Conservation (phyloP, 257 asterid species). For the Solanum clarkiae region DNA sequence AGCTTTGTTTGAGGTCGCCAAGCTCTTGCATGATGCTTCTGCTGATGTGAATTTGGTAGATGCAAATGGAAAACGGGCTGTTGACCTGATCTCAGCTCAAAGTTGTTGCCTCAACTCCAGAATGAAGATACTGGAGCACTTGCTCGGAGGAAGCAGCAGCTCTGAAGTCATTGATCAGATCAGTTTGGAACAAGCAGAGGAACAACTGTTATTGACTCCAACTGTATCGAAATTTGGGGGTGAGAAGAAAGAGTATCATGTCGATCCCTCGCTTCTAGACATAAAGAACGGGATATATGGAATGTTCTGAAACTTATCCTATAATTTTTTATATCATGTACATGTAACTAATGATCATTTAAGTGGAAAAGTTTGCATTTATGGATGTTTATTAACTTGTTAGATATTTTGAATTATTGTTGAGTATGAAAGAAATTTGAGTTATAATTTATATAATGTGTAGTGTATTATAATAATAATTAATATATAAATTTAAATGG, state of each 20-base stretch:
- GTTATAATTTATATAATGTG: too few relatives aligned
- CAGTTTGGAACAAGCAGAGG: slow-evolving; percentile 2
- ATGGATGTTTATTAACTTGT: too few relatives aligned
- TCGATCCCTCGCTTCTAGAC: slow-evolving; percentile 37
- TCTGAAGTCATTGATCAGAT: not conserved
- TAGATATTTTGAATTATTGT: too few relatives aligned
- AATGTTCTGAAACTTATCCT: too few relatives aligned
- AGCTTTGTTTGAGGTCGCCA: slow-evolving; percentile 11
- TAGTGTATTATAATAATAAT: too few relatives aligned
- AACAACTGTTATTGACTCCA: slow-evolving; percentile 1
- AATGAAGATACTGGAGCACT: slow-evolving; percentile 10
- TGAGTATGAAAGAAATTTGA: too few relatives aligned
- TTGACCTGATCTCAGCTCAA: slow-evolving; percentile 7
- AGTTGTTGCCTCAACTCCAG: slow-evolving; percentile 1
- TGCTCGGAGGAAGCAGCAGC: slow-evolving; percentile 1
- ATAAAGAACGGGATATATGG: slow-evolving; percentile 28
- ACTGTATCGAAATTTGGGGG: slow-evolving; percentile 1
- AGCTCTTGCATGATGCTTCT: slow-evolving; percentile 22
- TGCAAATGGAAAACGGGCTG: slow-evolving; percentile 20
- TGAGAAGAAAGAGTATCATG: slow-evolving; percentile 27
- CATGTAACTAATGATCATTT: too few relatives aligned
- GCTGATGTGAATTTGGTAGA: slow-evolving; percentile 24
- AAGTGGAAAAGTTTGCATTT: too few relatives aligned
- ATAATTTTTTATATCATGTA: too few relatives aligned
- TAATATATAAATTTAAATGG: too few relatives aligned